A percentile compares a stretch with the other conserved stretches of the same genome.
These are phyloP conservation scores for Candida coleopterorum DNA, from an alignment of 805 yeast genomes.

Conservation along the genomic window DNA sequence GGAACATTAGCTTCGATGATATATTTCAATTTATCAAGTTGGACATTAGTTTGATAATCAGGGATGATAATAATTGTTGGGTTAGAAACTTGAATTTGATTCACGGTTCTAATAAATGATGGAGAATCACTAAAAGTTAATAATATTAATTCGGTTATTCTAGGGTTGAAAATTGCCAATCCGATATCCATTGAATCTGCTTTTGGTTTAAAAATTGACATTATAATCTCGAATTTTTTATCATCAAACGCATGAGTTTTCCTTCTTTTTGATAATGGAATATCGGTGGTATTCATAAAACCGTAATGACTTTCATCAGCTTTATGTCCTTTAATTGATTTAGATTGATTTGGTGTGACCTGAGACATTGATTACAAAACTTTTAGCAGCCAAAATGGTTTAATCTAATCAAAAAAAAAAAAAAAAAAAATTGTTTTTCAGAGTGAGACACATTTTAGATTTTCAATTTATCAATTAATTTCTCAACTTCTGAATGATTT, in stretches of 20 bases:
- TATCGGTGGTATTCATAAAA: constrained; percentile 1
- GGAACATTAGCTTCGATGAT: constrained; percentile 4
- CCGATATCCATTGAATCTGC: constrained; percentile 7
- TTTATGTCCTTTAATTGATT: neutral
- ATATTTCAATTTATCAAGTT: constrained; percentile 7
- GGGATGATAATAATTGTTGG: constrained; percentile 7
- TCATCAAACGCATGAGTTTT: neutral
- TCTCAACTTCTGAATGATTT: neutral
- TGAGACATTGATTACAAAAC: neutral
- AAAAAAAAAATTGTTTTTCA: too few relatives aligned
- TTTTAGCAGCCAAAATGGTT: constrained; percentile 2
- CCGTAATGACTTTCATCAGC: constrained; percentile 2
- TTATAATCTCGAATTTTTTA: constrained; percentile 1
- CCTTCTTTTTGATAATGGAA: neutral
- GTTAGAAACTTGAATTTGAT: constrained; percentile 6
- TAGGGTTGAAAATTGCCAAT: constrained; percentile 2
- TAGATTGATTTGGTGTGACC: neutral
- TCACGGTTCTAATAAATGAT: constrained; percentile 8
- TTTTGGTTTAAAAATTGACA: constrained; percentile 7
- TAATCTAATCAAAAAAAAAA: too few relatives aligned
- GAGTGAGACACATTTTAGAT: neutral
- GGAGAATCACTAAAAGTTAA: constrained; percentile 8
- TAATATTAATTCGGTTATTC: constrained; percentile 3
- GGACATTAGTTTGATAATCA: constrained; percentile 2
- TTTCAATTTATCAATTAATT: constrained; percentile 6